Conservation (phyloP, 176 grass and related monocot genomes). For the Rhynchospora breviuscula region DNA sequence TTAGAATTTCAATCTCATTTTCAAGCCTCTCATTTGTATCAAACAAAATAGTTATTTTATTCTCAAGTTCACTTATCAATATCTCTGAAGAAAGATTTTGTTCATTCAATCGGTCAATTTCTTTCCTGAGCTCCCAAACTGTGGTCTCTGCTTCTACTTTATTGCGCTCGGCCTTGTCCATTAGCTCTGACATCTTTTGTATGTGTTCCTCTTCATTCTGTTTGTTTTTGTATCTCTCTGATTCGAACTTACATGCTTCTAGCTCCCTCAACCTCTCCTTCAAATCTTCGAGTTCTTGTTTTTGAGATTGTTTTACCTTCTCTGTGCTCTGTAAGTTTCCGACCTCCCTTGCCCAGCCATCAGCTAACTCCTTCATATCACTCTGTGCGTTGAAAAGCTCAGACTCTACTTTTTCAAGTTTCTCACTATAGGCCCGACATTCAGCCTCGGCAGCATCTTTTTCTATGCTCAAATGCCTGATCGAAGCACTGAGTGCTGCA, state of each 20-base stretch:
- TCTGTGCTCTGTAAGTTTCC: constrained; percentile 60
- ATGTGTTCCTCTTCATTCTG: constrained; percentile 38
- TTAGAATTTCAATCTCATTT: constrained; percentile 57
- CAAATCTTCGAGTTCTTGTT: constrained; percentile 50
- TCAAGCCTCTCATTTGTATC: constrained; percentile 54
- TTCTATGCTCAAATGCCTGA: constrained; percentile 44
- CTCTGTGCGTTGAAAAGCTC: constrained; percentile 49
- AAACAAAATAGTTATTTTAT: constrained; percentile 34
- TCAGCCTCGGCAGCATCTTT: constrained; percentile 49
- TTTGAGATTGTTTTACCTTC: constrained; percentile 46
- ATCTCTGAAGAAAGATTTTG: constrained; percentile 48
- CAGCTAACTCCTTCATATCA: constrained; percentile 59
- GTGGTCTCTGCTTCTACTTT: constrained; percentile 46
- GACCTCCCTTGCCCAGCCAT: constrained; percentile 57
- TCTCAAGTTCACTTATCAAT: constrained; percentile 41
- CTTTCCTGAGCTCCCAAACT: constrained; percentile 56
- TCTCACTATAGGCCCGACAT: constrained; percentile 49
- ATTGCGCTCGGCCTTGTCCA: constrained; percentile 34
- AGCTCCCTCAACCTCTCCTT: constrained; percentile 55
- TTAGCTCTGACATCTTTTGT: constrained; percentile 28
- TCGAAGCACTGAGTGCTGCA: constrained; percentile 39
- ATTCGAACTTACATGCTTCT: constrained; percentile 29
- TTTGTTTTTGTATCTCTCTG: constrained; percentile 50
- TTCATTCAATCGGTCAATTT: constrained; percentile 49
- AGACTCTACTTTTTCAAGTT: constrained; percentile 45